Evolutionary conservation across 2,329 filamentous ascomycete species (phyloP).

Genomic region (Fusarium sp.): DNA sequence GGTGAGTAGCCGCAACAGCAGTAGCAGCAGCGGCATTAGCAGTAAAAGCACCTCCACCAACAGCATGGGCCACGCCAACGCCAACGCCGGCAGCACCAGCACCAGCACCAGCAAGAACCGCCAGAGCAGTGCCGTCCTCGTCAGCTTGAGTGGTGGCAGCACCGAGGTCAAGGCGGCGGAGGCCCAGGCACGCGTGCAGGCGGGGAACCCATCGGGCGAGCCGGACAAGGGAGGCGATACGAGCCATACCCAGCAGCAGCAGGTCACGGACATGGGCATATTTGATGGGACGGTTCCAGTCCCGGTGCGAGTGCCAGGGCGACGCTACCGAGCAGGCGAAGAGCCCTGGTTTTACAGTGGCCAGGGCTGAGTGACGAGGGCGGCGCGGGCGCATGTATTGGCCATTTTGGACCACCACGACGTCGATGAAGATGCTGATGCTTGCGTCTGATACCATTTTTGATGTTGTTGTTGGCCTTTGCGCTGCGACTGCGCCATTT

Average conservation of each 20-base stretch:
- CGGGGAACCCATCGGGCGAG: slow-evolving; percentile 31
- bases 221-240: slow-evolving; percentile 36
- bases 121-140: slow-evolving; percentile 9
- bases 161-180: slow-evolving; percentile 36
- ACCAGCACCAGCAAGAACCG: slow-evolving; percentile 4
- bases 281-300: slow-evolving; percentile 70
- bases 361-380: slow-evolving; percentile 39
- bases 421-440: slow-evolving; percentile 14
- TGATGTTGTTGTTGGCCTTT: slow-evolving; percentile 27
- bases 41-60: slow-evolving; percentile 18
- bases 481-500: slow-evolving; percentile 9
- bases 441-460: slow-evolving; percentile 24
- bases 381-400: slow-evolving; percentile 17
- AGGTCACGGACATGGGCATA: slow-evolving; percentile 45
- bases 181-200: slow-evolving; percentile 33
- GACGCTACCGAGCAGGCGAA: slow-evolving; percentile 56
- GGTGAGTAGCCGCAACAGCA: slow-evolving; percentile 50
- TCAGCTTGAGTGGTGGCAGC: slow-evolving; percentile 18
- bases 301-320: slow-evolving; percentile 72
- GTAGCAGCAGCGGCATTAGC: slow-evolving; percentile 21
- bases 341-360: slow-evolving; percentile 58
- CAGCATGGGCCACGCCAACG: slow-evolving; percentile 4
- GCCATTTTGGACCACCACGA: slow-evolving; percentile 17
- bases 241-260: slow-evolving; percentile 26
- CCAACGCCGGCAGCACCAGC: slow-evolving; percentile 28